Percentiles rank a stretch among this genome's conserved stretches.
These are phyloP conservation scores for Emergomyces orientalis DNA, from an alignment of 2,329 filamentous ascomycete genomes.

Conservation along the genomic window DNA sequence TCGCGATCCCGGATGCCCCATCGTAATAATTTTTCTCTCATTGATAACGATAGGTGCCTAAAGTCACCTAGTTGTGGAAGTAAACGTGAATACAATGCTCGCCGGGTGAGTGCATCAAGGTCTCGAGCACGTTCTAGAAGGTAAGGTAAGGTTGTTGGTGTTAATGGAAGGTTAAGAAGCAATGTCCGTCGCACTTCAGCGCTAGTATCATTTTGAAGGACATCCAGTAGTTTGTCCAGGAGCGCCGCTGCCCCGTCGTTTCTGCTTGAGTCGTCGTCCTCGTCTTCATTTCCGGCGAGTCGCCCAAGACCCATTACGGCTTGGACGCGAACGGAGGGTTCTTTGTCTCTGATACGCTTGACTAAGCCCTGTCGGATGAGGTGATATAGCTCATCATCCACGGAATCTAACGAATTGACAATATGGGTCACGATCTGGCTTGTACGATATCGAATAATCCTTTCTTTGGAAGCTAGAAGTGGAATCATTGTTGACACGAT, in stretches of 20 bases:
- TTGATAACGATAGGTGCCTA: conserved; percentile 80
- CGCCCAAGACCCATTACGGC: conserved; percentile 84
- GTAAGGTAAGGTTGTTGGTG: conserved; percentile 71
- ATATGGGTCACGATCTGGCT: conserved; percentile 86
- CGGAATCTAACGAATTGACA: conserved; percentile 82
- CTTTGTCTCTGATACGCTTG: conserved; percentile 85
- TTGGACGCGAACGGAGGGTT: conserved; percentile 82
- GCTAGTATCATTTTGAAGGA: conserved; percentile 87
- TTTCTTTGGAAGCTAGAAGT: conserved; percentile 79
- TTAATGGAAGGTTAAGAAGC: conserved; percentile 80
- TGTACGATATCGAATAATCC: conserved; percentile 78
- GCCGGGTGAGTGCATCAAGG: conserved; percentile 70
- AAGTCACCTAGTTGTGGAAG: conserved; percentile 89
- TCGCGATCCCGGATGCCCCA: conserved; percentile 94
- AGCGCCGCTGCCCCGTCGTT: conserved; percentile 58
- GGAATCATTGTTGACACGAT: conserved; percentile 66
- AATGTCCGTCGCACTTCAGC: conserved; percentile 86
- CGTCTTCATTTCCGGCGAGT: conserved; percentile 63
- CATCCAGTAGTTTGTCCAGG: conserved; percentile 72
- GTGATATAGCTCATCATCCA: conserved; percentile 86
- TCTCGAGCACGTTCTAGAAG: conserved; percentile 87
- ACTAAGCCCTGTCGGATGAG: conserved; percentile 68
- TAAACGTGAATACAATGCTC: conserved; percentile 77
- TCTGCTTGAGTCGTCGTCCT: conserved; percentile 60
- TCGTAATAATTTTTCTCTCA: conserved; percentile 87